Percentiles rank a stretch among this genome's conserved stretches.
Evolutionary conservation across 805 yeast species (phyloP).

Genomic region (Starmerella floris): DNA sequence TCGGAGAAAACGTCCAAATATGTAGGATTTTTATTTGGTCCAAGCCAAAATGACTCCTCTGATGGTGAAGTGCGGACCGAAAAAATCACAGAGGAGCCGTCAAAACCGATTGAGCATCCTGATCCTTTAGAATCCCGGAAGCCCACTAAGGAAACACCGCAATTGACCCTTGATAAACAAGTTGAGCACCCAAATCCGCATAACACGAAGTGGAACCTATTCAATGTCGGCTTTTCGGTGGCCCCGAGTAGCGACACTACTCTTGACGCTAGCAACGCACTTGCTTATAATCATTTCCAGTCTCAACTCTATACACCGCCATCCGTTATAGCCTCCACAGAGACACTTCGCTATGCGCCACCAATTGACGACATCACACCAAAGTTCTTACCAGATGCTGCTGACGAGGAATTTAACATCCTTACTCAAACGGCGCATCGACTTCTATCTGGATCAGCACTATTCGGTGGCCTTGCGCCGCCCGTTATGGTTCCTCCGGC

Average conservation of each 20-base stretch:
- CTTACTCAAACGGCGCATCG: slow-evolving; percentile 12
- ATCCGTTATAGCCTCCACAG: background rate
- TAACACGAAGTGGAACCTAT: slow-evolving; percentile 15
- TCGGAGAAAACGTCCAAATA: background rate
- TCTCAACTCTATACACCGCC: background rate
- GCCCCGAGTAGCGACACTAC: background rate
- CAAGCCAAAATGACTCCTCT: background rate
- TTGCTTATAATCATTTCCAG: too few species aligned
- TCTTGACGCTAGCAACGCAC: too few species aligned
- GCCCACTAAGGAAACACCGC: background rate
- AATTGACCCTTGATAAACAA: background rate
- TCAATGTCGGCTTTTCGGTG: slow-evolving; percentile 18
- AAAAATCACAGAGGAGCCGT: background rate
- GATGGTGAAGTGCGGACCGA: background rate
- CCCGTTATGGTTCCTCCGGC: background rate
- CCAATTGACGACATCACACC: too few species aligned
- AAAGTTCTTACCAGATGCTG: background rate
- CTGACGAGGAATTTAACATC: slow-evolving; percentile 11
- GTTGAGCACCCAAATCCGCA: too few species aligned
- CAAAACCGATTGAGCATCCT: background rate
- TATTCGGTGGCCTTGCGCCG: slow-evolving; percentile 17
- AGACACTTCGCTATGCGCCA: background rate
- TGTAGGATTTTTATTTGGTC: background rate
- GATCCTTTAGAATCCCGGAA: background rate
- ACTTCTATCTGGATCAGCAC: slow-evolving; percentile 9